phyloP scores from a whole-genome alignment of 225 moss, liverwort and hornwort genomes.

The Rhytidiadelphus loreus region DNA sequence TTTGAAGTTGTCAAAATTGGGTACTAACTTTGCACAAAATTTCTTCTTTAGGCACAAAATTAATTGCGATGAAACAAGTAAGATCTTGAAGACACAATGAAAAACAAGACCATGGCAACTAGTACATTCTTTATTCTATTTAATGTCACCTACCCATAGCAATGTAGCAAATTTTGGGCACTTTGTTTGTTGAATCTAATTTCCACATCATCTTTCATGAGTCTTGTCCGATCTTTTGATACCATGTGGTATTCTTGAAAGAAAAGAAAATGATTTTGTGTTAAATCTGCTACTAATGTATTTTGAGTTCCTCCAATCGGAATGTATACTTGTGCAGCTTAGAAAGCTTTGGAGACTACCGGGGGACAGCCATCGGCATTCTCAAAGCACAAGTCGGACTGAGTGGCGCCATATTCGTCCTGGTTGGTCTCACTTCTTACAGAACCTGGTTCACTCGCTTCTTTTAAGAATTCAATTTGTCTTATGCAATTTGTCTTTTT shows the following conservation, averaged over 20 bases:
- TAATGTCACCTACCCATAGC: neutral
- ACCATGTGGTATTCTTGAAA: neutral
- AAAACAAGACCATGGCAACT: neutral
- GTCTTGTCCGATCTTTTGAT: neutral
- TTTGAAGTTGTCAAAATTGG: neutral
- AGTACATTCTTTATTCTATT: neutral
- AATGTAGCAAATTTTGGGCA: neutral
- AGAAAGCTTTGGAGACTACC: constrained; percentile 44
- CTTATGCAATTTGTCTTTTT: neutral
- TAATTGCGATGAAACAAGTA: neutral
- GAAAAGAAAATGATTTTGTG: neutral
- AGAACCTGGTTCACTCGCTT: neutral
- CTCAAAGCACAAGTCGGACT: constrained; percentile 54
- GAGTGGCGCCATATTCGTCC: constrained; percentile 48
- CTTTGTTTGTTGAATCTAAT: neutral
- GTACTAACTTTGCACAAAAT: neutral
- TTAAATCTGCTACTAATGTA: neutral
- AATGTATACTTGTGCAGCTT: constrained; percentile 15
- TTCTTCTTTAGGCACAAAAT: neutral
- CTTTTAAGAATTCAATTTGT: neutral
- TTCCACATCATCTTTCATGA: neutral
- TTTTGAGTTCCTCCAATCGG: neutral
- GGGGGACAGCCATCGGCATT: constrained; percentile 46
- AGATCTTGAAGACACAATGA: neutral
- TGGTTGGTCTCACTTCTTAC: constrained; percentile 13